Conservation (phyloP, 1,284 basidiomycete species). For the Heliocybe sulcata region DNA sequence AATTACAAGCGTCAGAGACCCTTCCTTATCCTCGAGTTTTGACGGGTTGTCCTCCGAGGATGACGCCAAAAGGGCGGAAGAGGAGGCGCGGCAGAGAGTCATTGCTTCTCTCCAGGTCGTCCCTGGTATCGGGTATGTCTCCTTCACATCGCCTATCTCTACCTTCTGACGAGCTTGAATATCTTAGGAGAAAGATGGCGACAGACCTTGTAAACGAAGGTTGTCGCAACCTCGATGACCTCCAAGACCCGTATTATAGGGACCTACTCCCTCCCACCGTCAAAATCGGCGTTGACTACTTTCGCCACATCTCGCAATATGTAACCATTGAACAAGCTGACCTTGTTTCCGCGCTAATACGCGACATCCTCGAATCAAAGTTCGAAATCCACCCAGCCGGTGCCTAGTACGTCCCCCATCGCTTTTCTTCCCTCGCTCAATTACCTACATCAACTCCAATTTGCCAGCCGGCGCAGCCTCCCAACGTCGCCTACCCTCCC, state of each 20-base stretch:
- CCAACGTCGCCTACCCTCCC: constrained; percentile 11
- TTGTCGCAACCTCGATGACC: constrained; percentile 33
- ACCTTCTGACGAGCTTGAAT: background rate
- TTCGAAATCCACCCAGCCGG: constrained; percentile 40
- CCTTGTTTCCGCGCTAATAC: constrained; percentile 33
- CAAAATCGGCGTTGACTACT: constrained; percentile 29
- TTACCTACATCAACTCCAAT: background rate
- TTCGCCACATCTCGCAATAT: constrained; percentile 26
- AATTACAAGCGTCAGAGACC: no score
- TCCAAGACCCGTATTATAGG: constrained; percentile 30
- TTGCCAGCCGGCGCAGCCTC: constrained; percentile 17
- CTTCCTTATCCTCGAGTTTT: no score
- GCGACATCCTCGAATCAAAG: constrained; percentile 32
- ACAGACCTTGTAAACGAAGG: constrained; percentile 37
- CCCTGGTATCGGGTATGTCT: constrained; percentile 24
- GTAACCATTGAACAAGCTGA: constrained; percentile 29
- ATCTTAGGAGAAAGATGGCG: constrained; percentile 30
- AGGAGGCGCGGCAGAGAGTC: constrained; percentile 14
- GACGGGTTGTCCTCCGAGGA: no score
- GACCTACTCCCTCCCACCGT: constrained; percentile 28
- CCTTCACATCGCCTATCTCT: background rate
- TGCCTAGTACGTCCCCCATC: constrained; percentile 36
- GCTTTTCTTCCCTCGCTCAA: background rate
- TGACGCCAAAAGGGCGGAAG: no score
- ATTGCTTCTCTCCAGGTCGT: constrained; percentile 18